These are phyloP conservation scores for Arthrocladium fulminans DNA, from an alignment of 2,329 filamentous ascomycete genomes.

Conservation along the genomic window DNA sequence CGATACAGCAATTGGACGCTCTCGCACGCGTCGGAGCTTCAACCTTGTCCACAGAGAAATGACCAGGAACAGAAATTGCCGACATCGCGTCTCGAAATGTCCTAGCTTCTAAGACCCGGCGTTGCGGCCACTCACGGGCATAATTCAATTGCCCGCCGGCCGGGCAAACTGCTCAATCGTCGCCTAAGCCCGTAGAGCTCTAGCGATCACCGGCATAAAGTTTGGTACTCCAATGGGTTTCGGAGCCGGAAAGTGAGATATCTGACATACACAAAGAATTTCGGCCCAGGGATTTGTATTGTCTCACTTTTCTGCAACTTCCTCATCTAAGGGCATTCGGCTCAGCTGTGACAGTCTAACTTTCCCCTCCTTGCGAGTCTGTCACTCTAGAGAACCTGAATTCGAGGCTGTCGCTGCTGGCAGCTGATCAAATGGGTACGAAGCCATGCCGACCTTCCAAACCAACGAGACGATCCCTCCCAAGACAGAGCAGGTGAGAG, in stretches of 20 bases:
- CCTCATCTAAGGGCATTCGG: background rate
- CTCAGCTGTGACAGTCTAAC: background rate
- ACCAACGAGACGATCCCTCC: background rate
- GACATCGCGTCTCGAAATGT: slow-evolving; percentile 4
- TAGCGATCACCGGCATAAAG: background rate
- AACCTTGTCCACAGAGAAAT: background rate
- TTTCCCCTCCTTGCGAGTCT: background rate
- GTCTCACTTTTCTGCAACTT: background rate
- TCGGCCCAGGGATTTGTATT: too few relatives aligned
- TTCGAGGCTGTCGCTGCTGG: background rate
- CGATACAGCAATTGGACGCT: background rate
- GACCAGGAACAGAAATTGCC: background rate
- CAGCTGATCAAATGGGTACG: slow-evolving; percentile 8
- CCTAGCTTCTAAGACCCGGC: background rate
- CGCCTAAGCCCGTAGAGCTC: background rate
- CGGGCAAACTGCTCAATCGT: background rate
- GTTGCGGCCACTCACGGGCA: background rate
- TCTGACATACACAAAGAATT: too few relatives aligned
- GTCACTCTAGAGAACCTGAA: too few relatives aligned
- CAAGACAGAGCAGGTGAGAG: background rate
- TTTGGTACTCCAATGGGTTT: background rate
- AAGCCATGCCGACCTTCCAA: slow-evolving; percentile 7
- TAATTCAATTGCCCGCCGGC: background rate
- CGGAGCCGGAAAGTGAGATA: too few relatives aligned
- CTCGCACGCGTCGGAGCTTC: slow-evolving; percentile 1